Conservation (phyloP, 805 yeast species). For the Candida saitoana region DNA sequence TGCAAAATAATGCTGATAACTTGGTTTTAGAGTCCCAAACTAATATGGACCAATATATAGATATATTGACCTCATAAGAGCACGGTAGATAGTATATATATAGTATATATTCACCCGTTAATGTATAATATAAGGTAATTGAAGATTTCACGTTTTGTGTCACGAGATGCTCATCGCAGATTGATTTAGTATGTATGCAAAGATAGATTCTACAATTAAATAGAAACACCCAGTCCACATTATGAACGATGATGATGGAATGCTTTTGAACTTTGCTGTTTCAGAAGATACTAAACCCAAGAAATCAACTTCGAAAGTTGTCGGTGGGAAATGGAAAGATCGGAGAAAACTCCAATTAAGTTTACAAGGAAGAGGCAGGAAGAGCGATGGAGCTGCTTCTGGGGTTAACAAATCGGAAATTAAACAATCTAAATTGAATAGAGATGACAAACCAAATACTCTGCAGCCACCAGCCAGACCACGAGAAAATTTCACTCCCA, state of each 20-base stretch:
- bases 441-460: constrained; percentile 2
- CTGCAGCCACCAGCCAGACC: constrained; percentile 6
- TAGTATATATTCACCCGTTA: too few species aligned
- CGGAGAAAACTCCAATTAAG: constrained; percentile 59
- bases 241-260: constrained; percentile 46
- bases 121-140: too few species aligned
- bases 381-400: constrained; percentile 17
- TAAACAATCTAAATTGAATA: constrained; percentile 8
- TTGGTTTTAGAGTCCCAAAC: constrained; percentile 18
- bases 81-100: too few species aligned
- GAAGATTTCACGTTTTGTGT: too few species aligned
- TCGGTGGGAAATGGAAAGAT: constrained; percentile 82
- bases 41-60: constrained; percentile 24
- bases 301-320: constrained; percentile 33
- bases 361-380: constrained; percentile 42
- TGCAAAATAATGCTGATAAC: constrained; percentile 15
- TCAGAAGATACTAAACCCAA: constrained; percentile 26
- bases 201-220: too few species aligned
- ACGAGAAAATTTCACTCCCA: neutral
- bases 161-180: too few species aligned
- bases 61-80: constrained; percentile 12
- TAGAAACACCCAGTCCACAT: neutral
- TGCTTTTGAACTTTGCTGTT: constrained; percentile 69
- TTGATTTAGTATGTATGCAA: too few species aligned
- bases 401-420: constrained; percentile 31